Conservation (phyloP, 2,329 filamentous ascomycete genomes). For the Cytospora schulzeri region DNA sequence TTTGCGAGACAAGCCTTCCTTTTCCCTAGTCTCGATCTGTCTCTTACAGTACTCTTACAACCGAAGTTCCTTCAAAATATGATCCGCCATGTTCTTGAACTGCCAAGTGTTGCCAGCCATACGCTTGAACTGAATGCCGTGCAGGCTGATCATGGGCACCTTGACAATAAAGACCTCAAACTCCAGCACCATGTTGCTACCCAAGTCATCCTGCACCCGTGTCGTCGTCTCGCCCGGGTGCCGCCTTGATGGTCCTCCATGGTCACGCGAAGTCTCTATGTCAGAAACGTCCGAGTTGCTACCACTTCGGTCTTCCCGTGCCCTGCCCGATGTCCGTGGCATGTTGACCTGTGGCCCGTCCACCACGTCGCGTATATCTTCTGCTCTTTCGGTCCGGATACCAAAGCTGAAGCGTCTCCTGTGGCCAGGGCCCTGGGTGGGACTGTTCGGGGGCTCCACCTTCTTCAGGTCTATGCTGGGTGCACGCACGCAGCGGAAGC, state of each 20-base stretch:
- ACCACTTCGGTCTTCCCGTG: slow-evolving; percentile 67
- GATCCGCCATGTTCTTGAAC: slow-evolving; percentile 97
- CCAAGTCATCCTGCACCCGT: slow-evolving; percentile 86
- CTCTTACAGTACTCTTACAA: slow-evolving; percentile 53
- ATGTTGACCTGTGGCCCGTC: slow-evolving; percentile 51
- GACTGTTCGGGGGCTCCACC: slow-evolving; percentile 66
- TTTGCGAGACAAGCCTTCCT: background rate
- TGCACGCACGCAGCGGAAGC: slow-evolving; percentile 84
- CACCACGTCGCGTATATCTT: slow-evolving; percentile 66
- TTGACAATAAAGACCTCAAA: slow-evolving; percentile 99
- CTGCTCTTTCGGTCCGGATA: slow-evolving; percentile 66
- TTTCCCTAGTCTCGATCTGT: background rate
- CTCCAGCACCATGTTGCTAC: slow-evolving; percentile 78
- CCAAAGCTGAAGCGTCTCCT: slow-evolving; percentile 83
- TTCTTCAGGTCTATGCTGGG: slow-evolving; percentile 88
- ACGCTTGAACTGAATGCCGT: slow-evolving; percentile 98
- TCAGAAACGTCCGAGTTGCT: slow-evolving; percentile 87
- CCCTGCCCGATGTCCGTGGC: slow-evolving; percentile 46
- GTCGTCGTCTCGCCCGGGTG: slow-evolving; percentile 85
- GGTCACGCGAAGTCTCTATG: slow-evolving; percentile 53
- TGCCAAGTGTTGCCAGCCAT: slow-evolving; percentile 96
- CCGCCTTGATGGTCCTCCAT: slow-evolving; percentile 53
- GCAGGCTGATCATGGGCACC: slow-evolving; percentile 86
- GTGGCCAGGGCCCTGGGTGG: slow-evolving; percentile 60
- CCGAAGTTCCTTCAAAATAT: slow-evolving; percentile 83